Base-by-base conservation (phyloP, 306 rosid genomes). In the Arachis hypogaea region DNA sequence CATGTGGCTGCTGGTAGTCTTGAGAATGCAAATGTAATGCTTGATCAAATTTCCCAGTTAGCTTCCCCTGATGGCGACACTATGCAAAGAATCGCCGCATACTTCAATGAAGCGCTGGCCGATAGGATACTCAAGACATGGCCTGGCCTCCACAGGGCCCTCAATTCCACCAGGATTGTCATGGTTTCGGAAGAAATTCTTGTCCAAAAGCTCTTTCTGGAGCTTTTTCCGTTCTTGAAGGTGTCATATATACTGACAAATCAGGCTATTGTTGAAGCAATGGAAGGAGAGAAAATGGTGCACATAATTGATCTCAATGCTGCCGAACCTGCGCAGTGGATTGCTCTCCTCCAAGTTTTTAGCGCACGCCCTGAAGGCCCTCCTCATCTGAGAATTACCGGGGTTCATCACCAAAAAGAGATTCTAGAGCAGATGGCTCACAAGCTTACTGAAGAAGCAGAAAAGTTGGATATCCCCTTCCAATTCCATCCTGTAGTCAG, bases 271-370 rank as follows among this genome's bases (percentile, higher is more conserved):
- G 73, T 83, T 56, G 98, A 93, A 73, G 91, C 96, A 68, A 88
- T 93, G 91, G 89, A 87, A 72, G 97, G 90, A 60, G 98, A 93
- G 80, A 93, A 87, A 88, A 86, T 90, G 97, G 89, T 90, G 11
- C 98, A 93, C 76, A 66, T 93, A 60, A 86, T 93, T 81, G 98
- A 93, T 80, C 90, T 93, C 38, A 82, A 88, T 85, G 95, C 92
- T 1, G 69, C 91, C 10, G 95, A 89, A 59, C 92, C 96, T n/a
- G 87, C 88, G 0, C 95, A 88, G 45, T 93, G 98, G 98, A 81
- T 90, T 73, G 92, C 97, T 9, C 96, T 93, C 75, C 77, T 93
- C 42, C 96, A 90, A 75, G 89, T 80, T 70, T 81, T 93, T 81
- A 90, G 91, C 68, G 88, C 88, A 7, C 83, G 98, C 10, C 85